Conservation (phyloP, 2,329 filamentous ascomycete species). For the Domatiomyces catenatus region DNA sequence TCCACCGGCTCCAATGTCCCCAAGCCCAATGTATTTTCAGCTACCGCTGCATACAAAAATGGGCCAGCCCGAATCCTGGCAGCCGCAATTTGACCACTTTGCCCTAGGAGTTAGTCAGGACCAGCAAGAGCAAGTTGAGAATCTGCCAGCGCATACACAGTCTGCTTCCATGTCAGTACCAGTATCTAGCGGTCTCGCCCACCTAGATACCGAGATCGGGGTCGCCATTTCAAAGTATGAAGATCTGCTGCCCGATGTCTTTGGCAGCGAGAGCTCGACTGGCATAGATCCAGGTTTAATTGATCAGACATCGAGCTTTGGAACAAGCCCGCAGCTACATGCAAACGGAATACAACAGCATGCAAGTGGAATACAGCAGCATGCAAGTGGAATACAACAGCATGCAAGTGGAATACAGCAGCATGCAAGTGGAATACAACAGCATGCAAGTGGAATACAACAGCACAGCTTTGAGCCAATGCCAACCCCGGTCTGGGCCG, state of each 20-base stretch:
- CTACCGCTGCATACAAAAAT: slow-evolving; percentile 27
- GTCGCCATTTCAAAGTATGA: slow-evolving; percentile 1
- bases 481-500: slow-evolving; percentile 1
- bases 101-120: slow-evolving; percentile 20
- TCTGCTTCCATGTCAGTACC: not conserved
- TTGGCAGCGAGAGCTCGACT: not conserved
- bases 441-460: not conserved
- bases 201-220: not conserved
- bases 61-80: slow-evolving; percentile 34
- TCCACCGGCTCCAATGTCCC: slow-evolving; percentile 23
- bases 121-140: not conserved
- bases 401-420: not conserved
- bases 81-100: slow-evolving; percentile 39
- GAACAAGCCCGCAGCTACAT: not conserved
- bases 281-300: slow-evolving; percentile 1
- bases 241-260: slow-evolving; percentile 1
- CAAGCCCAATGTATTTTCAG: slow-evolving; percentile 41
- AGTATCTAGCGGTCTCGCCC: not conserved
- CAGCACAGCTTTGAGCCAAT: not conserved
- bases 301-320: not conserved
- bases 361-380: not conserved
- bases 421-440: not conserved
- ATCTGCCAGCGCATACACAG: not conserved
- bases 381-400: not conserved
- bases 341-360: not conserved